phyloP scores from a whole-genome alignment of 1,284 basidiomycete species.

The Tranzscheliella williamsii region DNA sequence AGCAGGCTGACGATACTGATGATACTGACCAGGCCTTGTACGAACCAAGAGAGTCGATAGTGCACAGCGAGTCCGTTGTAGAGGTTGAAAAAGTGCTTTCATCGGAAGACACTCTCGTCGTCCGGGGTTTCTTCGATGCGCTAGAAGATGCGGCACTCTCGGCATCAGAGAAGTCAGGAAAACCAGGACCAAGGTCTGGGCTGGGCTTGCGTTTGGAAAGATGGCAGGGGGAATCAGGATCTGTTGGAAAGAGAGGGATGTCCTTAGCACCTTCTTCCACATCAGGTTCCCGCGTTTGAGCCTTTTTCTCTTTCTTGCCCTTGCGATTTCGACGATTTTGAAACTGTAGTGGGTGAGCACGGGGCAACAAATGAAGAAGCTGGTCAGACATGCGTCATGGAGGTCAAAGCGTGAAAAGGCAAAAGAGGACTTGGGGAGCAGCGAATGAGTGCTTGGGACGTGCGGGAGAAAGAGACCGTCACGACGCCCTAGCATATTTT shows the following conservation, averaged over 20 bases:
- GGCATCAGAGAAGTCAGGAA: not conserved
- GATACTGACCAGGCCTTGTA: constrained; percentile 1
- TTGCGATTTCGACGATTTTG: constrained; percentile 51
- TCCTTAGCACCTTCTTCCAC: no score
- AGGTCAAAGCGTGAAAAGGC: no score
- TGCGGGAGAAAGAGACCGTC: no score
- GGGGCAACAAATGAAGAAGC: no score
- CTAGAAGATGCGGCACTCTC: constrained; percentile 1
- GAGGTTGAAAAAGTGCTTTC: not conserved
- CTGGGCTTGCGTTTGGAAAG: not conserved
- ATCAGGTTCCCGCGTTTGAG: no score
- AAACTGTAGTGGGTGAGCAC: constrained; percentile 32
- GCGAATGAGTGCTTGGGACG: no score
- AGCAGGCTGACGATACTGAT: not conserved
- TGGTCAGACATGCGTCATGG: no score
- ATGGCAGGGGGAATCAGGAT: no score
- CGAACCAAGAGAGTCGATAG: not conserved
- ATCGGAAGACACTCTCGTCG: not conserved
- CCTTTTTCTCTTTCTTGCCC: constrained; percentile 4
- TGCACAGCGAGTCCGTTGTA: not conserved
- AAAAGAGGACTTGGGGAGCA: no score
- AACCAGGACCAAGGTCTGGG: not conserved
- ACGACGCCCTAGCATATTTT: no score
- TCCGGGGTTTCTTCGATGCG: not conserved
- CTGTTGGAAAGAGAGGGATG: no score